Percentiles rank a stretch among this genome's conserved stretches.
phyloP scores from a whole-genome alignment of 2,329 filamentous ascomycete genomes.

The Phyllosticta citriasiana region DNA sequence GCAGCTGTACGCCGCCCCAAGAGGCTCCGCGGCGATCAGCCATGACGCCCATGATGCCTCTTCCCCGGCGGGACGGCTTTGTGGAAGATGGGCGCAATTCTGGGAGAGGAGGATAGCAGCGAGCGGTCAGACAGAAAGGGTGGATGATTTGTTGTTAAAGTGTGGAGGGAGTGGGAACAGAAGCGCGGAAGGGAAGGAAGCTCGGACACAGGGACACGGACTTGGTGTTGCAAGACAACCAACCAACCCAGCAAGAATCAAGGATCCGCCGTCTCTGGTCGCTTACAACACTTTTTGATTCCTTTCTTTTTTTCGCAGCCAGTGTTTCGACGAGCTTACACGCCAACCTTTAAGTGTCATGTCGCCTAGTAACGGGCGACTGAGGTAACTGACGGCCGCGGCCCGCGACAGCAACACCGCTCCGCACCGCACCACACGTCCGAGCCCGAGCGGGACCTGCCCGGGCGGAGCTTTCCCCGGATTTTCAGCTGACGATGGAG shows the following conservation, averaged over 20 bases:
- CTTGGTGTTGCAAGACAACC: conserved; percentile 7
- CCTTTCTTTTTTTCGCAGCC: neutral
- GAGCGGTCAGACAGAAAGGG: neutral
- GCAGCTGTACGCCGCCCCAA: conserved; percentile 50
- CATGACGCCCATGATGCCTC: conserved; percentile 2
- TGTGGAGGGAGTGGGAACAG: neutral
- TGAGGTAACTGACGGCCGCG: neutral
- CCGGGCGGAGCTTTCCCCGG: conserved; percentile 3
- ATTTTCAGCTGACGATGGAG: conserved; percentile 5
- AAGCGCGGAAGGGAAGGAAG: conserved; percentile 3
- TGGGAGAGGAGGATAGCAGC: neutral
- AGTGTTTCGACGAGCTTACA: neutral
- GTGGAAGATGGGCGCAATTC: neutral
- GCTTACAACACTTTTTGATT: neutral
- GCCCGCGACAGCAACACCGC: neutral
- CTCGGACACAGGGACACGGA: conserved; percentile 5
- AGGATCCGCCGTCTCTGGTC: conserved; percentile 1
- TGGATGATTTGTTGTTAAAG: neutral
- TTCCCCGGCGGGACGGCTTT: conserved; percentile 1
- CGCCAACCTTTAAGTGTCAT: neutral
- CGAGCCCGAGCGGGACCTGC: conserved; percentile 1
- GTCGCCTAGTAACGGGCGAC: neutral
- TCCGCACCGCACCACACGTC: neutral
- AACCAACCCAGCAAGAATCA: neutral
- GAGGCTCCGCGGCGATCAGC: conserved; percentile 17